Evolutionary conservation across 2,329 filamentous ascomycete genomes (phyloP), one percentile per base, ranked within the genome.

Genomic region (Sporothrix pallida): DNA sequence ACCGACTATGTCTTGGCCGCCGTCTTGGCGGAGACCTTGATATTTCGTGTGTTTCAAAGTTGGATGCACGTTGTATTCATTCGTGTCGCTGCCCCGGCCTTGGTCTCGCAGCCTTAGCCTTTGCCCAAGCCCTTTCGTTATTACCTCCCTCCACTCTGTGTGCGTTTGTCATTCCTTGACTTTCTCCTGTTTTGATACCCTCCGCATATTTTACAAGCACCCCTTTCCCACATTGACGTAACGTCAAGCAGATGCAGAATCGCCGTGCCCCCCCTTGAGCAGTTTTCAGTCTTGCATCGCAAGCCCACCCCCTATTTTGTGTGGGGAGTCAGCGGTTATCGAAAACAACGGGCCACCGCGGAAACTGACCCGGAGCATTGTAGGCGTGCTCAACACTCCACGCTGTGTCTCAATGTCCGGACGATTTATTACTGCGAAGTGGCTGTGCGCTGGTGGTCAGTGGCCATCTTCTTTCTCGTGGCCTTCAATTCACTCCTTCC

Each of bases 211-310:
- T 58, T n/a, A 23, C 12, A 23, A 13, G 15, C 37, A 44, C 44
- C 37, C 9, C n/a, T 48, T 65, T 26, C 20, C 12, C 42, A 48
- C 20, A 20, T 15, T 46, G 17, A 7, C 62, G 62, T 42, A 65
- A 23, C n/a, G n/a, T 65, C 37, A 37, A 60, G 58, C 62, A 48
- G 10, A 48, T 46, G 62, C 37, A 48, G 12, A 17, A 65, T 23
- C n/a, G 4, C 7, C n/a, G 62, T 65, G 37, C 46, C 3, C 37
- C 6, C n/a, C 7, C 2, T 42, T 58, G 68, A 58, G 68, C 68
- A 70, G 50, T 70, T 70, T 70, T 70, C 68, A 70, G 68, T 58
- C 31, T 15, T 23, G 31, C 48, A 50, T 23, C 26, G 46, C 46
- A 20, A 15, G 15, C 23, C 17, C 63, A 67, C n/a, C 20, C 12